Base-by-base conservation (phyloP, 2,329 filamentous ascomycete species). In the Colletotrichum gigasporum region DNA sequence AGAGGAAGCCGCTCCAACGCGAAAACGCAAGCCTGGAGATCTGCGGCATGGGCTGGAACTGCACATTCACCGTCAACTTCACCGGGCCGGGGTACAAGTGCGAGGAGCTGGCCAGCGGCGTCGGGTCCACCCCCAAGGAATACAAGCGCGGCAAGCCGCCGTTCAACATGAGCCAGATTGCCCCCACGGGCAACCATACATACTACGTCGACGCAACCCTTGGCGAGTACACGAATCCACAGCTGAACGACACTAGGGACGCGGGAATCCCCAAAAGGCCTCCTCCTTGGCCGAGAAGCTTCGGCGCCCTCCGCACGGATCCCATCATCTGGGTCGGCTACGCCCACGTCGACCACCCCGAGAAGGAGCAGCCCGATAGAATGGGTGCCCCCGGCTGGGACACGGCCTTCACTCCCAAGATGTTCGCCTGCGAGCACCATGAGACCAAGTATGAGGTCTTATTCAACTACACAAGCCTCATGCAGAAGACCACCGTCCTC, bases 281-380 rank as follows among this genome's bases (percentile, higher is more conserved):
- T 1, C 67, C 67, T 4, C 70, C 69, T 1, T 73, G 66, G 52
- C 74, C 71, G 4, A 39, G 60, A 28, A 47, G 71, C n/a, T 69
- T 77, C 8, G 77, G 77, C 2, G 72, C 70, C 0, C 75, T 79
- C 45, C 69, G 71, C 9, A 73, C 72, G 1, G 75, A 78, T 50
- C 76, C 77, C 2, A 65, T 74, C 6, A 44, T 79, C n/a, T 79
- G 75, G 73, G 64, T 78, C n/a, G 76, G 75, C 6, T 76, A 75
- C 62, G 65, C 71, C 3, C 63, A 69, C 9, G 68, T 71, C 42
- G 72, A 65, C 12, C 54, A 74, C 35, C 65, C 66, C n/a, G 34
- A 69, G n/a, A 58, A 59, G 3, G 58, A 51, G 1, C 57, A 68
- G 26, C 71, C 70, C 8, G 50, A 54, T 11, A 68, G 67, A 18